Percentiles rank a stretch among this genome's conserved stretches.
These are phyloP conservation scores for Penicillium dipodomyicola DNA, from an alignment of 495 filamentous ascomycete species.

Conservation along the genomic window DNA sequence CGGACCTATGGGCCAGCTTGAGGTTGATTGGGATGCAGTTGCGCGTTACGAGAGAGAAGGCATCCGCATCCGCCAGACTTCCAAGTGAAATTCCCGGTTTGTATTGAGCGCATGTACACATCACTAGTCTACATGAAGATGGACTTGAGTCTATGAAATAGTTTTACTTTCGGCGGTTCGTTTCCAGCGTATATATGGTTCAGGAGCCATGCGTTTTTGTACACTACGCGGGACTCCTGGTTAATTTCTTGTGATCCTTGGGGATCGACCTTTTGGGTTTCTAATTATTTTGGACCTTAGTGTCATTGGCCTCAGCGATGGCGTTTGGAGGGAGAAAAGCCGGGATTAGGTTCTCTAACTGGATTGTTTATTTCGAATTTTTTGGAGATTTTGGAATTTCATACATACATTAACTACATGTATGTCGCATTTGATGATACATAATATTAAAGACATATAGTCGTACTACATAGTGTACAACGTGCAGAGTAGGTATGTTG, in stretches of 20 bases:
- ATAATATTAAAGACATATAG: no score
- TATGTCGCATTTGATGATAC: not conserved
- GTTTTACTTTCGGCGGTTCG: constrained; percentile 11
- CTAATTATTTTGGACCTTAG: constrained; percentile 8
- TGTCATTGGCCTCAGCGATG: constrained; percentile 31
- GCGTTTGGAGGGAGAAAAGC: constrained; percentile 34
- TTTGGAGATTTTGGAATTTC: not conserved
- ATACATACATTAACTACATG: not conserved
- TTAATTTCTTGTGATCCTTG: constrained; percentile 7
- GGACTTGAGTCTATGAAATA: constrained; percentile 20
- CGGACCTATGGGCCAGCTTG: constrained; percentile 1
- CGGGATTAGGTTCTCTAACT: constrained; percentile 4
- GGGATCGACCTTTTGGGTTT: constrained; percentile 2
- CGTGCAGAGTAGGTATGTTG: no score
- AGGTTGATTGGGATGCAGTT: constrained; percentile 13
- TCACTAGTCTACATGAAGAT: constrained; percentile 21
- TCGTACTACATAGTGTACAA: no score
- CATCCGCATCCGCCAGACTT: not conserved
- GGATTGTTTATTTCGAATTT: not conserved
- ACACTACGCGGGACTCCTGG: constrained; percentile 25
- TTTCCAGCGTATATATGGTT: constrained; percentile 26
- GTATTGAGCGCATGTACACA: constrained; percentile 5
- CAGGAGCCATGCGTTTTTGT: constrained; percentile 27
- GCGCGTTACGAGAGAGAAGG: constrained; percentile 9
- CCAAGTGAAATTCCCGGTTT: constrained; percentile 8